Evolutionary conservation across 2,329 filamentous ascomycete genomes (phyloP).

Genomic region (Parasarocladium wereldwijsianum): DNA sequence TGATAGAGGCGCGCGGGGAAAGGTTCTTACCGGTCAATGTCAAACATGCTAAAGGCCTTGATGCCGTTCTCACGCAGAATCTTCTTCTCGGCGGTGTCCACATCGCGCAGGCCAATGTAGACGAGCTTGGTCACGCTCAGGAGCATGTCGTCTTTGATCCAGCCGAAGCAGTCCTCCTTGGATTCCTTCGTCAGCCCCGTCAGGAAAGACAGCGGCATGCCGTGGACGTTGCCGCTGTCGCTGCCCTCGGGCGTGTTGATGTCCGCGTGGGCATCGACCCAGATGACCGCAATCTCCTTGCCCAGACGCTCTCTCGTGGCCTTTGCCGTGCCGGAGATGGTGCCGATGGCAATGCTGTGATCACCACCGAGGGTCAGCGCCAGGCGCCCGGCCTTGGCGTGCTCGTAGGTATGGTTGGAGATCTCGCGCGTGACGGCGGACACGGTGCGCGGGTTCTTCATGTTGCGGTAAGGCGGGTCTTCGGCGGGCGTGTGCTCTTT

Average conservation of each 20-base stretch:
- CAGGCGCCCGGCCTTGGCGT: slow-evolving; percentile 70
- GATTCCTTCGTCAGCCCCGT: slow-evolving; percentile 65
- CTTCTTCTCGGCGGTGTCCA: slow-evolving; percentile 87
- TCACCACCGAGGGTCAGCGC: slow-evolving; percentile 91
- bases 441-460: slow-evolving; percentile 86
- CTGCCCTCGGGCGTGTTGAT: slow-evolving; percentile 93
- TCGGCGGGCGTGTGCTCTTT: slow-evolving; percentile 52
- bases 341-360: slow-evolving; percentile 92
- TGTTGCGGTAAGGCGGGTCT: slow-evolving; percentile 73
- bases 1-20: background rate
- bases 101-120: slow-evolving; percentile 89
- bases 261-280: slow-evolving; percentile 96
- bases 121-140: slow-evolving; percentile 72
- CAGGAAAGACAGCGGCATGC: slow-evolving; percentile 91
- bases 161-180: slow-evolving; percentile 71
- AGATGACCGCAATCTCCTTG: slow-evolving; percentile 85
- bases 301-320: slow-evolving; percentile 71
- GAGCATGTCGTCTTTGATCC: slow-evolving; percentile 61
- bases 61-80: slow-evolving; percentile 79
- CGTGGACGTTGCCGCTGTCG: slow-evolving; percentile 86
- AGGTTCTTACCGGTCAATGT: slow-evolving; percentile 64
- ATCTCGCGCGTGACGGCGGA: slow-evolving; percentile 73
- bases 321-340: slow-evolving; percentile 73
- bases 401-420: slow-evolving; percentile 71
- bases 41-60: slow-evolving; percentile 97